These are phyloP conservation scores for Iris macrosiphon DNA, from an alignment of 106 monocot species.

Conservation along the genomic window DNA sequence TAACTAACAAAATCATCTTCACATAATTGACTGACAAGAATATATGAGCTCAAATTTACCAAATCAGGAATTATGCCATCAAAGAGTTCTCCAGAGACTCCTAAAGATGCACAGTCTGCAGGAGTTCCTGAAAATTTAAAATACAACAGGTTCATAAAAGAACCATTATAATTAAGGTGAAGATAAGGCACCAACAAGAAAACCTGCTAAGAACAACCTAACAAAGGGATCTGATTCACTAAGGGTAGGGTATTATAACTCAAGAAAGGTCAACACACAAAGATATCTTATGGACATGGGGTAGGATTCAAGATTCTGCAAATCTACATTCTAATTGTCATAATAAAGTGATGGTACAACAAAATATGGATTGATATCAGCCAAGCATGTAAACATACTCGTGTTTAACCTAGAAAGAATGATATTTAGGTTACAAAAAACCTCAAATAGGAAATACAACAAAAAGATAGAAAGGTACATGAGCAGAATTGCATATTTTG, in stretches of 20 bases:
- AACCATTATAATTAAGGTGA: not conserved
- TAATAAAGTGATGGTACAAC: not conserved
- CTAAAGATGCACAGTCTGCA: constrained; percentile 87
- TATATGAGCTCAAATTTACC: constrained; percentile 31
- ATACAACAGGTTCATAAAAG: not conserved
- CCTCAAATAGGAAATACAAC: too few species aligned
- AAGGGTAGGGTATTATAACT: not conserved
- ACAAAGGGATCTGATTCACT: not conserved
- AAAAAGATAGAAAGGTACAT: too few species aligned
- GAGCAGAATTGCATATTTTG: too few species aligned
- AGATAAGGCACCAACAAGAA: not conserved
- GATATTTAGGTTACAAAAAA: too few species aligned
- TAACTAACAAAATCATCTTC: not conserved
- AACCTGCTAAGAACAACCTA: not conserved
- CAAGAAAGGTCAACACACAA: too few species aligned
- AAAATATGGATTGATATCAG: not conserved
- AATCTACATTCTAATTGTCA: not conserved
- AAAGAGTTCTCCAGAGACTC: constrained; percentile 81
- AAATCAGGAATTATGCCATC: constrained; percentile 73
- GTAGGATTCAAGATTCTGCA: not conserved
- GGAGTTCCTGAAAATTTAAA: constrained; percentile 63
- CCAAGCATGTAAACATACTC: not conserved
- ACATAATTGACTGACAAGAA: not conserved
- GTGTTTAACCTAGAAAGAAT: not conserved
- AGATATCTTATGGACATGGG: too few species aligned